Percentiles rank a stretch among this genome's conserved stretches.
These are phyloP conservation scores for Craterostigma plantagineum DNA, from an alignment of 257 asterid genomes.

Conservation along the genomic window DNA sequence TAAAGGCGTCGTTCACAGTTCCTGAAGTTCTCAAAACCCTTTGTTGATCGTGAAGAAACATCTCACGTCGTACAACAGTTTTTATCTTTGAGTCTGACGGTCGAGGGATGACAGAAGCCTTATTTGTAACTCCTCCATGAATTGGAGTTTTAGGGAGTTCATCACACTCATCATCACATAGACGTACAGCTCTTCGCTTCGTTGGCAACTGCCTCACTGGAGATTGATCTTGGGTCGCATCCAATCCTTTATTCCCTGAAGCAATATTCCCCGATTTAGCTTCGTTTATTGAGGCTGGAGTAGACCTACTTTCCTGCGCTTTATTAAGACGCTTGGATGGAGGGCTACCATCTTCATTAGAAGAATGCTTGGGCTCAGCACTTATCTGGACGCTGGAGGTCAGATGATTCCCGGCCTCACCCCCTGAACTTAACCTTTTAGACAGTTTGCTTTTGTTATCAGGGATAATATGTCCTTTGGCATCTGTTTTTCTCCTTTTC, in stretches of 20 bases:
- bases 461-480: slow-evolving; percentile 25
- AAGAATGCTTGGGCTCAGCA: slow-evolving; percentile 23
- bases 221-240: slow-evolving; percentile 19
- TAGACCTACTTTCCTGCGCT: slow-evolving; percentile 23
- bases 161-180: slow-evolving; percentile 50
- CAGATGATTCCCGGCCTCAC: slow-evolving; percentile 1
- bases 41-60: slow-evolving; percentile 14
- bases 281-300: slow-evolving; percentile 18
- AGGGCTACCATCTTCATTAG: slow-evolving; percentile 60
- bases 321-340: slow-evolving; percentile 53
- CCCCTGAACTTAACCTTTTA: slow-evolving; percentile 18
- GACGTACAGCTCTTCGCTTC: slow-evolving; percentile 88
- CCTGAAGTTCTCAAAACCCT: slow-evolving; percentile 18
- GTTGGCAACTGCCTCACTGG: slow-evolving; percentile 16
- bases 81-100: slow-evolving; percentile 24
- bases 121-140: slow-evolving; percentile 55
- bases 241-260: slow-evolving; percentile 17
- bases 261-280: slow-evolving; percentile 21
- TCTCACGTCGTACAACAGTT: slow-evolving; percentile 17
- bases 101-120: slow-evolving; percentile 22
- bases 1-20: slow-evolving; percentile 18
- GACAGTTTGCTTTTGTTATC: slow-evolving; percentile 18
- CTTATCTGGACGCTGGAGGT: slow-evolving; percentile 17
- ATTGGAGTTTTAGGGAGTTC: slow-evolving; percentile 90
- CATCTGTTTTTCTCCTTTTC: slow-evolving; percentile 24